Evolutionary conservation across 306 rosid species (phyloP), one percentile per base, ranked within the genome.

Genomic region (Castanea crenata): DNA sequence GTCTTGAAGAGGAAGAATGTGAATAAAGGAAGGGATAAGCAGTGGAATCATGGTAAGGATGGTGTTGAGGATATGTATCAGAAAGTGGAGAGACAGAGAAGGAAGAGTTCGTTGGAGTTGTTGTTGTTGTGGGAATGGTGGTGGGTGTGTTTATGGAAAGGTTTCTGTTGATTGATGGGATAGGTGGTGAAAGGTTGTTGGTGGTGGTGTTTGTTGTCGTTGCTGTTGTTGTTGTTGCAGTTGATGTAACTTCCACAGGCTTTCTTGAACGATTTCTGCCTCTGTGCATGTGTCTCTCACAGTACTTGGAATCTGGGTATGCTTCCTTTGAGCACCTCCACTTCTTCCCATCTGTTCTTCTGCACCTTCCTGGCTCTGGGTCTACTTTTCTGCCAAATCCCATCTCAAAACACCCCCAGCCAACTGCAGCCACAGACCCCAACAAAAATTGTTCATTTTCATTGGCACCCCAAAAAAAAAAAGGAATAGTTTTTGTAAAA

Each of bases 251-350:
- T 96, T 96, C 99, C 99, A 95, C 99, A 91, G 94, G 99, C 99
- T 93, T 96, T 96, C 99, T 96, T 96, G 99, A 96, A 96, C 99
- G 99, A 87, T 93, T 93, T 82, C 93, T 91, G 87, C 99, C 99
- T 83, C 99, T 88, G 77, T 96, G 99, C 99, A 96, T 96, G 90
- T 96, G 99, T 51, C 88, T 93, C 80, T 96, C 99, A 78, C 98
- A 96, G 96, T 96, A 96, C 83, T 96, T 96, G 29, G 99, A 96
- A 74, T 96, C 99, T 63, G 96, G 98, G 88, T 93, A 96, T 77
- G 98, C 99, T 83, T 96, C 97, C 81, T 95, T 96, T 70, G 99
- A 96, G 83, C 99, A 96, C 83, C 99, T 90, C 99, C 99, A 96
- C 88, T 96, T 96, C 83, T 96, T 96, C 55, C 99, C 99, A 78